These are phyloP conservation scores for Symbiodinium pilosum DNA, from an alignment of 73 alveolate genomes.

Conservation along the genomic window DNA sequence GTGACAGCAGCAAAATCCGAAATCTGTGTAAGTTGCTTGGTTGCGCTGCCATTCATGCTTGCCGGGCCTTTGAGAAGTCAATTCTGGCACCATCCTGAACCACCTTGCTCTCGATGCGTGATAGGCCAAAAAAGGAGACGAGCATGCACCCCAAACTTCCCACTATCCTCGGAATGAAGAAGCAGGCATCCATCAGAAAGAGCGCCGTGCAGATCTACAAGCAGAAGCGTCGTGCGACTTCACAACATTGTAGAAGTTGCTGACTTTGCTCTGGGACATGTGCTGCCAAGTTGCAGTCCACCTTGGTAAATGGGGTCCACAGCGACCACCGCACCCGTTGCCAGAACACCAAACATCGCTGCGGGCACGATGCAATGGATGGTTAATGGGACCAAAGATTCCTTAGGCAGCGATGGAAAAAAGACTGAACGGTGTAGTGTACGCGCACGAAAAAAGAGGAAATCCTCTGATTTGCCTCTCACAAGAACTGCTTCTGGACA, in stretches of 20 bases:
- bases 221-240: no score
- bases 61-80: not conserved
- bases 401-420: no score
- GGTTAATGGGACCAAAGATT: no score
- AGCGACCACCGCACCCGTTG: not conserved
- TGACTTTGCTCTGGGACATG: no score
- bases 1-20: not conserved
- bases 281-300: not conserved
- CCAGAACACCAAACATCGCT: not conserved
- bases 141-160: not conserved
- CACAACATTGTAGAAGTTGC: no score
- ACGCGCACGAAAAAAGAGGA: no score
- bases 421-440: no score
- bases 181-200: not conserved
- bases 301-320: not conserved
- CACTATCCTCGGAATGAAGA: not conserved
- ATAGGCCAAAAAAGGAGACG: not conserved
- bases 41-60: not conserved
- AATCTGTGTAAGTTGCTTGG: no score
- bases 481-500: no score
- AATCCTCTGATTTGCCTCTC: no score
- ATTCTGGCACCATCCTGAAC: no score
- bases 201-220: no score
- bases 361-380: not conserved
- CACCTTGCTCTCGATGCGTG: not conserved